Evolutionary conservation across 108 stramenopile genomes (phyloP).

Genomic region (Parmales sp.): DNA sequence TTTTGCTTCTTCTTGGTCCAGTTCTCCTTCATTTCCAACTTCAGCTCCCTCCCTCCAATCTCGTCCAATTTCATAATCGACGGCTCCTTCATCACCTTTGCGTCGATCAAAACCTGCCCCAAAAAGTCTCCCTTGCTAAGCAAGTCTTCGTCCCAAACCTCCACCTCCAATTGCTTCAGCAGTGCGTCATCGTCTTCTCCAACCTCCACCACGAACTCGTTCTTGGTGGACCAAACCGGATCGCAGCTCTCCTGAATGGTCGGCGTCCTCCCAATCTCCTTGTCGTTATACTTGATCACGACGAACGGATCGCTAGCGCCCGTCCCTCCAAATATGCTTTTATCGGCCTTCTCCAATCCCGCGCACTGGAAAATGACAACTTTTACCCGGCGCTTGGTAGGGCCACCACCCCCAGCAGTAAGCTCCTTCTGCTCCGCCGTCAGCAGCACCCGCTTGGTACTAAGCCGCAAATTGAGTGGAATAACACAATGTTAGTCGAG

Average conservation of each 20-base stretch:
- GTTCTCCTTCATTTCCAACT: not conserved
- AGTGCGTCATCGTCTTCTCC: not conserved
- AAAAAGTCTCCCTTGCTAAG: slow-evolving; percentile 2
- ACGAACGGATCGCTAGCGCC: not conserved
- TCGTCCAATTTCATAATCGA: no score
- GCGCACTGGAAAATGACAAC: not conserved
- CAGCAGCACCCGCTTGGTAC: not conserved
- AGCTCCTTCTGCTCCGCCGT: not conserved
- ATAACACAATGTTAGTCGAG: no score
- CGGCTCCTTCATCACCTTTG: not conserved
- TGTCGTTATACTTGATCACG: not conserved
- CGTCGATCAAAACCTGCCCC: not conserved
- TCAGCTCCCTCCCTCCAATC: not conserved
- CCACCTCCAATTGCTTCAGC: slow-evolving; percentile 5
- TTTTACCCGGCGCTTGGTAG: not conserved
- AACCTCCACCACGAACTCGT: slow-evolving; percentile 3
- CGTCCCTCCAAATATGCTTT: not conserved
- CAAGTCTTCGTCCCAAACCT: slow-evolving; percentile 1
- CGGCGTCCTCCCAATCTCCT: not conserved
- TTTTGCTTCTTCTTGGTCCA: not conserved
- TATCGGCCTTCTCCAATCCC: not conserved
- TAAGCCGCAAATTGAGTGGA: no score
- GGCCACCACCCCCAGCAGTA: not conserved
- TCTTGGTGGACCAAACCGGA: not conserved
- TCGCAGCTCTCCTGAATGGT: slow-evolving; percentile 3